Conservation (phyloP, 768 basidiomycete species). For the Omphalotus guepiniiformis region DNA sequence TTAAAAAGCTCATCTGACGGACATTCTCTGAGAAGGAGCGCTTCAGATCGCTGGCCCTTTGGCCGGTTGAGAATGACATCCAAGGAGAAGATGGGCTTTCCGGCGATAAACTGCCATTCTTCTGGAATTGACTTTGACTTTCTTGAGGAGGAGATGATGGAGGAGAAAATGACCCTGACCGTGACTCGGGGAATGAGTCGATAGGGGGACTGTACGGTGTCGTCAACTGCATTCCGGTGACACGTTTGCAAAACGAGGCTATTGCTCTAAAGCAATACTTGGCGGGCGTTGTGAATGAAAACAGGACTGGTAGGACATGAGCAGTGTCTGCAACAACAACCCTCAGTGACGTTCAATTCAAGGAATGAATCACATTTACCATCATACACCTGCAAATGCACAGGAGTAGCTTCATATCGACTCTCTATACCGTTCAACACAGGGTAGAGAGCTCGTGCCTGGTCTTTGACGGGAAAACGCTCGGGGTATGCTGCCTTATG, state of each 20-base stretch:
- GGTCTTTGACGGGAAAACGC: conserved; percentile 48
- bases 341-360: not conserved
- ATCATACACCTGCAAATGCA: conserved; percentile 93
- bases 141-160: no score
- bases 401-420: conserved; percentile 55
- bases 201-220: no score
- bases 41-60: not conserved
- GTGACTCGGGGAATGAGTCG: no score
- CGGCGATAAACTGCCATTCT: no score
- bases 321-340: conserved; percentile 47
- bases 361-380: conserved; percentile 34
- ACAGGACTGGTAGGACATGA: conserved; percentile 70
- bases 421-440: conserved; percentile 49
- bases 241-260: conserved; percentile 63
- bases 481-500: conserved; percentile 90
- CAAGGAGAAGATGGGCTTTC: no score
- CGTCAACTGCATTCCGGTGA: conserved; percentile 49
- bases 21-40: not conserved
- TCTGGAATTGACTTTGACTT: no score
- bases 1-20: not conserved
- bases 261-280: conserved; percentile 81
- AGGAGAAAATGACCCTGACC: no score
- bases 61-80: no score
- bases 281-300: conserved; percentile 71
- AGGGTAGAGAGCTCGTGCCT: conserved; percentile 51